Percentiles rank a stretch among this genome's conserved stretches.
phyloP scores from a whole-genome alignment of 2,329 filamentous ascomycete genomes.

The Leptographium procerum region DNA sequence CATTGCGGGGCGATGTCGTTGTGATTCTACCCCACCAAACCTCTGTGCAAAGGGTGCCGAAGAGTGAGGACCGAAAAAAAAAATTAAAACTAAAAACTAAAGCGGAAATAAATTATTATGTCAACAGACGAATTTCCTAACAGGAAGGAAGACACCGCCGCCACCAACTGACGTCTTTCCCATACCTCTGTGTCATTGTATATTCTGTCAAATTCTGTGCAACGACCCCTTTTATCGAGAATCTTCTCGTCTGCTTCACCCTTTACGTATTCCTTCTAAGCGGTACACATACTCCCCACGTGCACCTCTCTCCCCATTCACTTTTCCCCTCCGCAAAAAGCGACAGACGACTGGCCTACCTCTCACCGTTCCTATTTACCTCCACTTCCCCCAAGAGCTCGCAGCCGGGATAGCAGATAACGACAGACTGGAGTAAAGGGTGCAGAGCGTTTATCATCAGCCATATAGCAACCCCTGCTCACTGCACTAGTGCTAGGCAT shows the following conservation, averaged over 20 bases:
- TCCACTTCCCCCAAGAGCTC: neutral
- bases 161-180: slow-evolving; percentile 3
- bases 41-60: neutral
- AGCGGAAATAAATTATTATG: neutral
- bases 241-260: neutral
- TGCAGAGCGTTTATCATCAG: neutral
- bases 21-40: slow-evolving; percentile 5
- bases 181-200: neutral
- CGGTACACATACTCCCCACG: neutral
- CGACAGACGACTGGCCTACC: neutral
- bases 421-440: neutral
- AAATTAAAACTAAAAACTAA: neutral
- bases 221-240: neutral
- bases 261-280: neutral
- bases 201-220: neutral
- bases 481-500: slow-evolving; percentile 7
- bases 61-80: neutral
- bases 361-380: neutral
- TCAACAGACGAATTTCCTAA: neutral
- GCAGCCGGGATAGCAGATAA: neutral
- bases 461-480: neutral
- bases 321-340: neutral
- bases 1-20: neutral
- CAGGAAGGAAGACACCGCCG: slow-evolving; percentile 1
- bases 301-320: neutral